Percentiles rank a stretch among this genome's conserved stretches.
Conservation (phyloP, 2,329 filamentous ascomycete species). For the Cercospora sp. region DNA sequence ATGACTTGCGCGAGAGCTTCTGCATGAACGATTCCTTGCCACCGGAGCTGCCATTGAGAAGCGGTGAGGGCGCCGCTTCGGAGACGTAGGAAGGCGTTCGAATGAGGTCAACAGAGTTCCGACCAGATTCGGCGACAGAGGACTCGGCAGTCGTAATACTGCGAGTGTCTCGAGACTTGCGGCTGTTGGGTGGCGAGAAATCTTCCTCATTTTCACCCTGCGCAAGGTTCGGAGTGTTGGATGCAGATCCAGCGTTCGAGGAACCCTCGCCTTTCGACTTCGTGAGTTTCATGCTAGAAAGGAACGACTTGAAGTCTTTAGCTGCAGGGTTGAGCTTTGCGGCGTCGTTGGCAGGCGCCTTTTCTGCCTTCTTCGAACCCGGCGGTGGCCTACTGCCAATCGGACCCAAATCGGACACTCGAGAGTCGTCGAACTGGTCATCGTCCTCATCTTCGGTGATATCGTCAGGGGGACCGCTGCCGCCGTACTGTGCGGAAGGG, state of each 20-base stretch:
- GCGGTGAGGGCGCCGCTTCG: conserved; percentile 43
- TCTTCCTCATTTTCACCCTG: conserved; percentile 36
- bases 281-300: conserved; percentile 47
- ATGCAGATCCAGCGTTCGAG: conserved; percentile 23
- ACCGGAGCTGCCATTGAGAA: conserved; percentile 32
- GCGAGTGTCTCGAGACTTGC: conserved; percentile 46
- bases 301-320: conserved; percentile 77
- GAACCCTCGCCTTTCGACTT: conserved; percentile 36
- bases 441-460: conserved; percentile 53
- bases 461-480: conserved; percentile 61
- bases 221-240: conserved; percentile 24
- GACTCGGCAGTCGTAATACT: conserved; percentile 40
- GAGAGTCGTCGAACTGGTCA: conserved; percentile 42
- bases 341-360: conserved; percentile 41
- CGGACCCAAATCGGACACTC: conserved; percentile 58
- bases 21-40: conserved; percentile 52
- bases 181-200: conserved; percentile 38
- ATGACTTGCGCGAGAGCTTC: conserved; percentile 51
- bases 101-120: conserved; percentile 33
- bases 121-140: conserved; percentile 33
- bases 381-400: conserved; percentile 69
- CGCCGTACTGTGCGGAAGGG: conserved; percentile 75
- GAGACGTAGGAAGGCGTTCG: conserved; percentile 41
- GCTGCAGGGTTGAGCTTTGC: conserved; percentile 80
- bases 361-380: conserved; percentile 25